Base-by-base conservation (phyloP, 768 basidiomycete genomes). In the Megacollybia marginata region DNA sequence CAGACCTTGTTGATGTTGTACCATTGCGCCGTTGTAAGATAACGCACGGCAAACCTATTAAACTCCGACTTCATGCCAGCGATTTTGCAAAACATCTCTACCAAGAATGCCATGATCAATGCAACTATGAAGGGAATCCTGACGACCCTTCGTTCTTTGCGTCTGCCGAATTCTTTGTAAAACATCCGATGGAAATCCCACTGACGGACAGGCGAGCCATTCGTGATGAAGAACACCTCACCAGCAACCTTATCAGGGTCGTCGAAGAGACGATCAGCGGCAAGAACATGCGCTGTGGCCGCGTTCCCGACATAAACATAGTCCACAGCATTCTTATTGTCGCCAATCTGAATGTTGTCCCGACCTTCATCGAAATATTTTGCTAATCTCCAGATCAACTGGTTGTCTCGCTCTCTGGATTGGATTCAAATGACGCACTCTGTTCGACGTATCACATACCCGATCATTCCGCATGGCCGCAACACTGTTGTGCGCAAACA, bases 231-330 rank as follows among this genome's bases (percentile, higher is more conserved):
- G 65, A 74, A 82, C 1, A 69, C 69, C 53, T 81, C 68, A 3
- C 80, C 80, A 10, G 78, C 77, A 48, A 80, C 72, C 15, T 58
- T 52, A 5, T 28, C 15, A 20, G 48, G 44, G 8, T 28, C 35
- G 18, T 46, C 34, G 10, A 16, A 61, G 32, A 54, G 52, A 5
- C 42, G 48, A 23, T 48, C 48, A 15, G 69, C 68, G 8, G 78
- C 77, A 47, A 80, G 68, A 23, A 82, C 52, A 59, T 82, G 79
- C 3, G 77, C 79, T 52, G 79, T 67, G 2, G 76, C 80, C 47
- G 76, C 73, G 59, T 82, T 83, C 51, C 69, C 74, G 51, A 78
- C 75, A 63, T 80, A 80, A 10, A 75, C 75, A 62, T 71, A 77
- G 61, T 82, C 80, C 48, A 69, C 73, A 31, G 79, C 61, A 56